phyloP scores from a whole-genome alignment of 2,329 filamentous ascomycete species.

The Colletotrichum graminicola region DNA sequence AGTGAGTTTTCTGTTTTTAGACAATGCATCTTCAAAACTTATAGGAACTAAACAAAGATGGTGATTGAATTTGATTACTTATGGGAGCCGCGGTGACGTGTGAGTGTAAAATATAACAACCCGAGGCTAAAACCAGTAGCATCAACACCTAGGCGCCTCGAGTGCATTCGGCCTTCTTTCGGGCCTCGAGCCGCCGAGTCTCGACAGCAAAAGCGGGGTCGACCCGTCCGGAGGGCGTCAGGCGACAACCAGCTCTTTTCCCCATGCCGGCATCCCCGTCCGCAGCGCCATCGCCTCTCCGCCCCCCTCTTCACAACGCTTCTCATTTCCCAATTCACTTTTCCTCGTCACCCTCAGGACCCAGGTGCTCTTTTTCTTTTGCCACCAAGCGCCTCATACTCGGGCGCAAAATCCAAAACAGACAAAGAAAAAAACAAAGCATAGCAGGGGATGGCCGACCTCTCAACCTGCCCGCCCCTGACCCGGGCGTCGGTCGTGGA shows the following conservation, averaged over 20 bases:
- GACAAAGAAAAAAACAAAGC: not conserved
- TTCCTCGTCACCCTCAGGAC: not conserved
- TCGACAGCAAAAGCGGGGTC: conserved; percentile 12
- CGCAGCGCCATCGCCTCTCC: conserved; percentile 10
- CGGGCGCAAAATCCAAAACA: not conserved
- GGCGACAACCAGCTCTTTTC: not conserved
- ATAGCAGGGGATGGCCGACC: conserved; percentile 62
- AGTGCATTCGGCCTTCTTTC: not conserved
- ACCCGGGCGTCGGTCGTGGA: conserved; percentile 77
- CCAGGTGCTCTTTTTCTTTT: no score
- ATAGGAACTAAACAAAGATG: not conserved
- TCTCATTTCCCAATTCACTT: conserved; percentile 44
- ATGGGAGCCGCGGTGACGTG: not conserved
- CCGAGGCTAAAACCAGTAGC: not conserved
- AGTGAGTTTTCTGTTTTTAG: no score
- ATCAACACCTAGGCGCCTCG: not conserved
- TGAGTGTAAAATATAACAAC: not conserved
- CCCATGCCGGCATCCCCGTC: conserved; percentile 21
- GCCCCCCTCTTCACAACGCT: conserved; percentile 34
- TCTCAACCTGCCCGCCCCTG: conserved; percentile 70
- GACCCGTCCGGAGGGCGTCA: conserved; percentile 31
- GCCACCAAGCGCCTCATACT: not conserved
- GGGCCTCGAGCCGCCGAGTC: conserved; percentile 5
- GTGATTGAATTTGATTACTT: not conserved
- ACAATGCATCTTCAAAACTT: not conserved